A percentile compares a stretch with the other conserved stretches of the same genome.
Evolutionary conservation across 1,284 basidiomycete species (phyloP).

Genomic region (Cystobasidiaceae sp.): DNA sequence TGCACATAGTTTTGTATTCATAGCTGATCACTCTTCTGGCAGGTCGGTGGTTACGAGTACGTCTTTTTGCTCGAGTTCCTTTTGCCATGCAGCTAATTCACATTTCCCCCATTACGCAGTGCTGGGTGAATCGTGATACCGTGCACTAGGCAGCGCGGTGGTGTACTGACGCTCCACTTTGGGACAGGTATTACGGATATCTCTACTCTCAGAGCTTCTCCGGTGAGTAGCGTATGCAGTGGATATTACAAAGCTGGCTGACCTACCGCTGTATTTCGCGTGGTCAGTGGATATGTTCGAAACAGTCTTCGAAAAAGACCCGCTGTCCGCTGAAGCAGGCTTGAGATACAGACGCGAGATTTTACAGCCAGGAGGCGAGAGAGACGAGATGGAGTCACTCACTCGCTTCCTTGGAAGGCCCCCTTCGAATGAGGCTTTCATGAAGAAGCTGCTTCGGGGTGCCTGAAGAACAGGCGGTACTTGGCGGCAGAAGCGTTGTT

Average conservation of each 20-base stretch:
- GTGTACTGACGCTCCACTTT: background rate
- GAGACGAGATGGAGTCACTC: conserved; percentile 58
- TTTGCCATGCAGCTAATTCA: background rate
- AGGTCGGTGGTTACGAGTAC: conserved; percentile 13
- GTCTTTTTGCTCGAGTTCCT: background rate
- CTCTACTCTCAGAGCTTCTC: conserved; percentile 10
- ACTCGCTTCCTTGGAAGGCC: conserved; percentile 62
- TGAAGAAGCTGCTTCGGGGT: conserved; percentile 52
- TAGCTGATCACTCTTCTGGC: background rate
- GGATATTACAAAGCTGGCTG: too few relatives aligned
- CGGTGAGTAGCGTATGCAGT: background rate
- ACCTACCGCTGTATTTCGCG: background rate
- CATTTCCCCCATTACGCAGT: background rate
- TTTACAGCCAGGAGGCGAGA: conserved; percentile 56
- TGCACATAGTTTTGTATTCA: background rate
- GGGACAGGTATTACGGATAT: conserved; percentile 60
- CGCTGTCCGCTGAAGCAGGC: conserved; percentile 14
- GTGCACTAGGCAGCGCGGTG: background rate
- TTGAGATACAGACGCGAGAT: conserved; percentile 56
- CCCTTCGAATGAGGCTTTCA: conserved; percentile 69
- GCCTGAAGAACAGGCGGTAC: background rate
- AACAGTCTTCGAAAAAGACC: conserved; percentile 10
- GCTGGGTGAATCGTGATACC: background rate
- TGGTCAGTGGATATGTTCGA: conserved; percentile 2
- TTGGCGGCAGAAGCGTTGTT: too few relatives aligned